A percentile compares a stretch with the other conserved stretches of the same genome.
These are phyloP conservation scores for Thozetella sp. DNA, from an alignment of 495 filamentous ascomycete genomes.

Conservation along the genomic window DNA sequence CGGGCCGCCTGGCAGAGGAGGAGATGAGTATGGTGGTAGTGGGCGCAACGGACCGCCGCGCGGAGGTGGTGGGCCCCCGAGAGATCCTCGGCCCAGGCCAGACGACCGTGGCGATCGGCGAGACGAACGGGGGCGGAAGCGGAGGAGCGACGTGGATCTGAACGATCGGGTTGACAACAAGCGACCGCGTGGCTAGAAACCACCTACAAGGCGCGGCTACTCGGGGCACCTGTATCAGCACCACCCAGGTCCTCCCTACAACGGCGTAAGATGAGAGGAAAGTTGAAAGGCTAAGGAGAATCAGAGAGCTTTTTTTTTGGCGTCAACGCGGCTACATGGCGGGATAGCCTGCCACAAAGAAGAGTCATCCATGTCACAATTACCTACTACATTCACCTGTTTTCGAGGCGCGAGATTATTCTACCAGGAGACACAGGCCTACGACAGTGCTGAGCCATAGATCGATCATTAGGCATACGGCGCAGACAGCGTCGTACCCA, in stretches of 20 bases:
- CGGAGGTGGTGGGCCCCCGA: conserved; percentile 12
- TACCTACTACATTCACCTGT: no score
- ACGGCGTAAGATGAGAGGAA: no score
- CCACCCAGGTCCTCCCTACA: neutral
- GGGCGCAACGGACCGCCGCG: conserved; percentile 20
- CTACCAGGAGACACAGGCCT: no score
- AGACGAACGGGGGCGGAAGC: conserved; percentile 28
- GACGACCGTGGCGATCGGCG: conserved; percentile 21
- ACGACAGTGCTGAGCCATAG: no score
- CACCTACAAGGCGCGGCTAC: neutral
- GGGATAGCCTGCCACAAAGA: no score
- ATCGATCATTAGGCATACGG: no score
- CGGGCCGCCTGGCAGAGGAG: conserved; percentile 11
- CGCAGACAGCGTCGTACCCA: no score
- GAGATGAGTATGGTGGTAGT: conserved; percentile 16
- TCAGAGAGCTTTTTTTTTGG: no score
- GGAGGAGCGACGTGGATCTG: conserved; percentile 22
- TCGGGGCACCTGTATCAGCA: neutral
- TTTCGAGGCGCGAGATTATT: no score
- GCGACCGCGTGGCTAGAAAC: conserved; percentile 25
- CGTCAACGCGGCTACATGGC: no score
- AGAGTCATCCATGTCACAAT: no score
- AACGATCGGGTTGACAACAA: conserved; percentile 24
- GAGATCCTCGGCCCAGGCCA: conserved; percentile 21
- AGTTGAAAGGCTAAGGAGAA: no score